These are phyloP conservation scores for Botrytis pseudocinerea DNA, from an alignment of 2,329 filamentous ascomycete genomes.

Conservation along the genomic window DNA sequence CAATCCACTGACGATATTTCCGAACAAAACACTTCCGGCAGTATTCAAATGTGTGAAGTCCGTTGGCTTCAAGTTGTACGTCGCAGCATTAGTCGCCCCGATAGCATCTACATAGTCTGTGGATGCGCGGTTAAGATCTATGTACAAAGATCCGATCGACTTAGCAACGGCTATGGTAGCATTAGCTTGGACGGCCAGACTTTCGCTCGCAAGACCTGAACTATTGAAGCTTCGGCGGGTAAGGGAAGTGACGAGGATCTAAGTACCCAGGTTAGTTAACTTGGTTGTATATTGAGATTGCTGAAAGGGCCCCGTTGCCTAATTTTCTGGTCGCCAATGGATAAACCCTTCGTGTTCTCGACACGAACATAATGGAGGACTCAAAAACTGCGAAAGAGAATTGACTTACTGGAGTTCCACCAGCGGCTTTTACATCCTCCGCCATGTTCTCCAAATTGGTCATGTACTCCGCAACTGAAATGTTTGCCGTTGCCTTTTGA, in stretches of 20 bases:
- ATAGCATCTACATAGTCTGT: conserved; percentile 49
- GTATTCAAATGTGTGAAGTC: conserved; percentile 54
- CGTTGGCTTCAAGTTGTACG: conserved; percentile 46
- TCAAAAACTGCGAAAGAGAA: not conserved
- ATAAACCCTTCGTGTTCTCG: not conserved
- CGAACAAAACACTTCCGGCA: conserved; percentile 48
- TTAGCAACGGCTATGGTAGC: conserved; percentile 47
- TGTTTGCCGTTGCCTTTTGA: conserved; percentile 47
- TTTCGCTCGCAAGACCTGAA: conserved; percentile 44
- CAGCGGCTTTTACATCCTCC: conserved; percentile 37
- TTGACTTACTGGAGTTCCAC: conserved; percentile 36
- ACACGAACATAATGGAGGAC: no score
- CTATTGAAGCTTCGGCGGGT: conserved; percentile 47
- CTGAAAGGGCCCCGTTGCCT: not conserved
- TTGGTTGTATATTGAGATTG: not conserved
- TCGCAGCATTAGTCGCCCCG: conserved; percentile 44
- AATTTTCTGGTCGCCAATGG: not conserved
- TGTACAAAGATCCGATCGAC: conserved; percentile 39
- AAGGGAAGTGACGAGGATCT: conserved; percentile 49
- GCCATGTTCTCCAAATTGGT: conserved; percentile 46
- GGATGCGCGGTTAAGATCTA: conserved; percentile 49
- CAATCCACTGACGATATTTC: conserved; percentile 48
- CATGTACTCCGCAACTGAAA: conserved; percentile 45
- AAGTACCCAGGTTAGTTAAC: conserved; percentile 40
- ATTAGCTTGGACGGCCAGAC: conserved; percentile 44